Base-by-base conservation (phyloP, 257 asterid genomes). In the Cynanchum wilfordii region DNA sequence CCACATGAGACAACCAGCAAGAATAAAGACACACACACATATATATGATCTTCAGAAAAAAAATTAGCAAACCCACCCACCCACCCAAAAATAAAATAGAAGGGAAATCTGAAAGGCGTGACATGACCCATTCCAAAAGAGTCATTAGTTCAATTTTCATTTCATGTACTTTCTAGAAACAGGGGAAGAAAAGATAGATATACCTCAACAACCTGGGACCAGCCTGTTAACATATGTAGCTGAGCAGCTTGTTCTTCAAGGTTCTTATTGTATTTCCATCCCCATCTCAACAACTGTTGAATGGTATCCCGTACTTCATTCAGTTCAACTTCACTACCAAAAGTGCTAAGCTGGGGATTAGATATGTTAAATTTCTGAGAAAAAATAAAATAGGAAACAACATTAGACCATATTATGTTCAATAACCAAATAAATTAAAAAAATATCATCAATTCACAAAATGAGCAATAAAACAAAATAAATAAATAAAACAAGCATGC, bases 241-340 rank as follows among this genome's bases (percentile, higher is more conserved):
- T 94, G 97, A 72, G 97, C 96, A 77, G 93, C 98, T 80, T 92
- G 98, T 76, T 95, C 99, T 83, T 95, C 99, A 78, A 90, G 97
- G 82, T 90, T 95, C 81, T 89, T 95, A 84, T 95, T 90, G 84
- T 84, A 92, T 72, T 89, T 90, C 98, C 96, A 90, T 55, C 91
- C 99, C 99, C 99, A 95, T 85, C 94, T 85, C 79, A 90, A 66
- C 66, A 92, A 81, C 81, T 89, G 96, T 77, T 92, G 93, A 70
- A 87, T 82, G 38, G 93, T 82, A 63, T 95, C 96, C 82, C 96
- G 86, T 79, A 85, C 79, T 79, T 88, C 98, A 76, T 80, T 92
- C 79, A 92, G 84, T 83, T 92, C 99, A 67, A 81, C 85, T 79
- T 95, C 99, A 86, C 82, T 73, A 49, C 82, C 88, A 76, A 84